Conservation (phyloP, 2,329 filamentous ascomycete genomes). For the Ustulina deusta region DNA sequence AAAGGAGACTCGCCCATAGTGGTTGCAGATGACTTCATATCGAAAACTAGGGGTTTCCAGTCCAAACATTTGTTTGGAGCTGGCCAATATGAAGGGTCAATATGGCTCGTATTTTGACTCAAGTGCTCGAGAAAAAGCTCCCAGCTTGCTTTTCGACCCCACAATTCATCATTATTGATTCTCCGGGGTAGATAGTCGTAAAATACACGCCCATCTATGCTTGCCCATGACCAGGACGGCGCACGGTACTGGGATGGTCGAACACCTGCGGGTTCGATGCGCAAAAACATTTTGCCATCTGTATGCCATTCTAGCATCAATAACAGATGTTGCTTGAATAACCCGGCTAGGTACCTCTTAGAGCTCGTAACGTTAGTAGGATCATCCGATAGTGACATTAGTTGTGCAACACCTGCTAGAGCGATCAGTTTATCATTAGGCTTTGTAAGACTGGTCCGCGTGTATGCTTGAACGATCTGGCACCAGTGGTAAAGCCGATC, state of each 20-base stretch:
- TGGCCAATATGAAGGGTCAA: too few species aligned
- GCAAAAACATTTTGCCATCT: not conserved
- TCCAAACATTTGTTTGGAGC: not conserved
- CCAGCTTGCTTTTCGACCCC: not conserved
- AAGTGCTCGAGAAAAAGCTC: not conserved
- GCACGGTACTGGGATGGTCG: conserved; percentile 4
- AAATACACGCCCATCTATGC: conserved; percentile 14
- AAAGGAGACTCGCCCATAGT: not conserved
- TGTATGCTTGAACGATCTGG: conserved; percentile 12
- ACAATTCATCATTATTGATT: not conserved
- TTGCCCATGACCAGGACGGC: conserved; percentile 22
- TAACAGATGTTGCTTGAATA: conserved; percentile 5
- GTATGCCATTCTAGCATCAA: conserved; percentile 15
- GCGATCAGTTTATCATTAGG: conserved; percentile 15
- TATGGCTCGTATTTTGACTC: too few species aligned
- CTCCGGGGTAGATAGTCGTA: conserved; percentile 11
- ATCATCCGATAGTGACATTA: not conserved
- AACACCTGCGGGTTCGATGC: not conserved
- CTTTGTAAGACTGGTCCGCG: conserved; percentile 6
- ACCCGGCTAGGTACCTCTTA: conserved; percentile 8
- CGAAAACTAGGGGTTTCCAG: conserved; percentile 6
- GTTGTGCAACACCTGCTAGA: conserved; percentile 17
- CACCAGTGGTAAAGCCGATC: conserved; percentile 13
- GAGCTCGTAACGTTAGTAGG: not conserved
- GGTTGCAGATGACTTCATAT: not conserved